A percentile compares a stretch with the other conserved stretches of the same genome.
Evolutionary conservation across 2,329 filamentous ascomycete genomes (phyloP).

Genomic region (Nemania abortiva): DNA sequence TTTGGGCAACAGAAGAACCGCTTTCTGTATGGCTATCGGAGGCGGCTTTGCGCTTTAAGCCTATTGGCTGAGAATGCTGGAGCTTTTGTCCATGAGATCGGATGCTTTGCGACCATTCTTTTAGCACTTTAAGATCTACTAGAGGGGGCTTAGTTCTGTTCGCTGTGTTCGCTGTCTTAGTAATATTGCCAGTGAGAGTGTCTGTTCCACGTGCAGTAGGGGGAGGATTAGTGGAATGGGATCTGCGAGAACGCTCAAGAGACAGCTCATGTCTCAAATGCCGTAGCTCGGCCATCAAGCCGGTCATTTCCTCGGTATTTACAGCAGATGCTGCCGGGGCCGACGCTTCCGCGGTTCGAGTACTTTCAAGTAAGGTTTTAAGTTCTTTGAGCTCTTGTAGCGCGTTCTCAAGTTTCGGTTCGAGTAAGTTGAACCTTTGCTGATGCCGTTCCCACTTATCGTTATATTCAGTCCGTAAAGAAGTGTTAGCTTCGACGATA

Average conservation of each 20-base stretch:
- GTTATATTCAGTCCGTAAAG: constrained; percentile 35
- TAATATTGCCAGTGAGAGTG: constrained; percentile 55
- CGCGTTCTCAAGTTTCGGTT: constrained; percentile 25
- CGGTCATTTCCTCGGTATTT: constrained; percentile 50
- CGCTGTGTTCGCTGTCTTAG: constrained; percentile 55
- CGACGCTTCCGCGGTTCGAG: constrained; percentile 45
- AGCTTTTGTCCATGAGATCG: constrained; percentile 12
- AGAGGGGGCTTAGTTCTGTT: constrained; percentile 56
- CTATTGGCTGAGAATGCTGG: constrained; percentile 4
- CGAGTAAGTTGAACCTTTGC: constrained; percentile 29
- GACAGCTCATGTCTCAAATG: constrained; percentile 49
- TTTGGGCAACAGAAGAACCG: background rate
- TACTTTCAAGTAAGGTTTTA: constrained; percentile 36
- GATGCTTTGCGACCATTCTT: constrained; percentile 53
- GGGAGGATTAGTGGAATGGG: constrained; percentile 26
- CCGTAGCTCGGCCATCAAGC: constrained; percentile 52
- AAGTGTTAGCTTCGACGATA: constrained; percentile 45
- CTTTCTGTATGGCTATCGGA: constrained; percentile 6
- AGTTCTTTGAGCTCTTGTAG: constrained; percentile 23
- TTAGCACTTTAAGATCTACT: constrained; percentile 59
- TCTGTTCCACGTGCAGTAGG: constrained; percentile 54
- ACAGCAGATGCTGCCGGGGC: constrained; percentile 44
- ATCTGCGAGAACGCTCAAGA: constrained; percentile 43
- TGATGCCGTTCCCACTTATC: constrained; percentile 21
- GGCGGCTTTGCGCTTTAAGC: constrained; percentile 27